These are phyloP conservation scores for Melaleuca quinquenervia DNA, from an alignment of 345 rosid species.

Conservation along the genomic window DNA sequence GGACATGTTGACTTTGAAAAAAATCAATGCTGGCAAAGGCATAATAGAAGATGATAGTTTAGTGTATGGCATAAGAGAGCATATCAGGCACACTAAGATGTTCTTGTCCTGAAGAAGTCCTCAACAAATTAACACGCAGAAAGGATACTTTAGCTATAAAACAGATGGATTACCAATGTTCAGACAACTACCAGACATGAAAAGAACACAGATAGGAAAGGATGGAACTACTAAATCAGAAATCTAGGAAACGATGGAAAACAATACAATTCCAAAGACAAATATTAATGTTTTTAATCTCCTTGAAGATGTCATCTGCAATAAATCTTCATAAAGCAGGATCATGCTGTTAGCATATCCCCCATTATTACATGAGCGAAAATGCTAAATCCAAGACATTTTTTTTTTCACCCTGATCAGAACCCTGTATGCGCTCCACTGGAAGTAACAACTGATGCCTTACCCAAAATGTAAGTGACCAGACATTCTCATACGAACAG, in stretches of 20 bases:
- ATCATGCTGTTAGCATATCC: neutral
- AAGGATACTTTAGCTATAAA: neutral
- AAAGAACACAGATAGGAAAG: neutral
- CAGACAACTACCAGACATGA: neutral
- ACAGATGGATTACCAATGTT: neutral
- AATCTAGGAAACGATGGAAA: neutral
- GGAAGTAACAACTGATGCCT: neutral
- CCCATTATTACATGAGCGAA: neutral
- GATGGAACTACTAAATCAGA: neutral
- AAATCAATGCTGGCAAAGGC: neutral
- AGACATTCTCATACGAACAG: neutral
- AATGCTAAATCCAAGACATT: neutral
- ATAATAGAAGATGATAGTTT: neutral
- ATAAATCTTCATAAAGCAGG: neutral
- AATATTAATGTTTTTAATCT: neutral
- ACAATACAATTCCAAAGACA: neutral
- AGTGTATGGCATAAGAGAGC: neutral
- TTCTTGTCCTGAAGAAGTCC: neutral
- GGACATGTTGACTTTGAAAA: neutral
- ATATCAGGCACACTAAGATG: neutral
- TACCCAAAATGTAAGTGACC: neutral
- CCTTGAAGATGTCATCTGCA: neutral
- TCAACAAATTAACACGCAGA: neutral
- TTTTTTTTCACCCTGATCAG: neutral
- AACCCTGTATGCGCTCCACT: neutral